Evolutionary conservation across 768 basidiomycete genomes (phyloP).

Genomic region (Calvatia gigantea): DNA sequence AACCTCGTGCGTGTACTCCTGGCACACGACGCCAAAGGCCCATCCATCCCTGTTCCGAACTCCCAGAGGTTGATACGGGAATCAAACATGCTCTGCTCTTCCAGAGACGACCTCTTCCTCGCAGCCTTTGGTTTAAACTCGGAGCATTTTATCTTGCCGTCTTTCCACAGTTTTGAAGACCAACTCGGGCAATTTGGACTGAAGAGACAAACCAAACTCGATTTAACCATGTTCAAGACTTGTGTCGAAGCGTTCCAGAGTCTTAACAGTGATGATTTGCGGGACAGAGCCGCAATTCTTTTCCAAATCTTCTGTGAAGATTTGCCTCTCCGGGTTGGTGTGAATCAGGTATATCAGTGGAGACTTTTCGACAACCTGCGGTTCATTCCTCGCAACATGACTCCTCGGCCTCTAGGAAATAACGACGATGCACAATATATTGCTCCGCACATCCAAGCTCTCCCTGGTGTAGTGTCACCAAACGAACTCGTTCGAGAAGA

Average conservation of each 20-base stretch:
- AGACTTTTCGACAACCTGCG: constrained; percentile 25
- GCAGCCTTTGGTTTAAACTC: constrained; percentile 31
- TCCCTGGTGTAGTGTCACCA: constrained; percentile 17
- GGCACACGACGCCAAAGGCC: neutral
- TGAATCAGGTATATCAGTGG: constrained; percentile 22
- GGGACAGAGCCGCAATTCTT: constrained; percentile 25
- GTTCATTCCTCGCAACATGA: constrained; percentile 36
- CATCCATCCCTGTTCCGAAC: constrained; percentile 25
- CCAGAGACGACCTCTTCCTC: constrained; percentile 30
- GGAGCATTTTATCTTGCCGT: constrained; percentile 26
- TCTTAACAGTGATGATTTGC: constrained; percentile 5
- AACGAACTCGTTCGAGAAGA: constrained; percentile 15
- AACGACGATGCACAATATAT: constrained; percentile 5
- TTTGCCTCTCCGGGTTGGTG: constrained; percentile 26
- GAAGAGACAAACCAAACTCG: constrained; percentile 22
- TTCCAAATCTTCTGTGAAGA: constrained; percentile 31
- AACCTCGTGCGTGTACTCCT: neutral
- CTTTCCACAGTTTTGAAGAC: constrained; percentile 26
- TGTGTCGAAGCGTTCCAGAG: constrained; percentile 32
- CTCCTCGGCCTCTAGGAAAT: constrained; percentile 15
- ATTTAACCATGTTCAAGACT: constrained; percentile 29
- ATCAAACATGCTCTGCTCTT: constrained; percentile 28
- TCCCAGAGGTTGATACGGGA: constrained; percentile 19
- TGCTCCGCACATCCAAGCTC: neutral
- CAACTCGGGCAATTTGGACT: constrained; percentile 27